Base-by-base conservation (phyloP, 2,329 filamentous ascomycete genomes). In the Colletotrichum aenigma region DNA sequence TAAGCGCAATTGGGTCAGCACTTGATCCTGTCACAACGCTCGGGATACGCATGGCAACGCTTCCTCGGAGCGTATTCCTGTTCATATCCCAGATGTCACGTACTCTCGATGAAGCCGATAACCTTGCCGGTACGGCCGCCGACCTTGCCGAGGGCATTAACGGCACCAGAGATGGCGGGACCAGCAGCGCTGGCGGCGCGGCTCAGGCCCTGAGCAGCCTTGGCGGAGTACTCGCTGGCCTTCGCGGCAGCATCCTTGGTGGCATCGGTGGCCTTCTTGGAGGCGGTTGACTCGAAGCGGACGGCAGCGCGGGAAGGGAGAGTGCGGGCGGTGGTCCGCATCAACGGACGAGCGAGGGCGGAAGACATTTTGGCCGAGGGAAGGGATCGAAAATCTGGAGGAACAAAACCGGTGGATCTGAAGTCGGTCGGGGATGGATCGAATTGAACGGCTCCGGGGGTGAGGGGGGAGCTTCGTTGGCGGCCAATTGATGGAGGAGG, bases 21-120 rank as follows among this genome's bases (percentile, higher is more conserved):
- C 48, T 60, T 66, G 48, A 60, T 13, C 32, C 24, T 43, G n/a
- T 43, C 21, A 32, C 30, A 28, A 21, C 6, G 6, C 7, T 30
- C 15, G 26, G 16, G 6, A 32, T 15, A 64, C 30, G 16, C 62
- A 21, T 62, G 7, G 18, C 24, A 32, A 12, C 6, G 12, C 38
- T 21, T 18, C 43, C 30, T 15, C 24, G 2, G 21, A 0, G 24
- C 7, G 10, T 9, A 6, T 16, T 32, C 24, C 8, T 16, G 16
- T 18, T 36, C 61, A 26, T 18, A 18, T 62, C 56, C 34, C 21
- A 26, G 24, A 18, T 28, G 9, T 48, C 30, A 71, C 96, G 88
- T 91, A 98, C 97, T 94, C 91, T 98, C 95, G 82, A 97, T 89
- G 82, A 96, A 94, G 80, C 89, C 89, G 85, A 98, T 91, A 80